Evolutionary conservation across 2,329 filamentous ascomycete species (phyloP), one percentile per base, ranked within the genome.

Genomic region (Aspergillus puulaauensis): DNA sequence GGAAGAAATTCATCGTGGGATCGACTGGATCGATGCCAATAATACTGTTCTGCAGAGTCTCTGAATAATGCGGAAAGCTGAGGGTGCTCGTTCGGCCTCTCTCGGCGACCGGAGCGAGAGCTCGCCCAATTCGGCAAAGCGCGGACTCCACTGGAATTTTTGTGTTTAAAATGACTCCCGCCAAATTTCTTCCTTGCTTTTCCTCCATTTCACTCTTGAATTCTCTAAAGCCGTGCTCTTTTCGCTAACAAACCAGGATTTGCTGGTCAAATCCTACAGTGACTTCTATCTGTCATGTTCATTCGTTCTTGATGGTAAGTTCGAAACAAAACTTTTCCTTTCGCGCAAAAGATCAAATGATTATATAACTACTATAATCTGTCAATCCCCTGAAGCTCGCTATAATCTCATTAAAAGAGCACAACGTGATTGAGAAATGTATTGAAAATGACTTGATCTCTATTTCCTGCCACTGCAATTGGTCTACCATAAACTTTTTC

Each of bases 371-470:
- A 76, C 75, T 66, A 76, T 80, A 86, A 90, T 91, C 88, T 91
- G 88, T 91, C 88, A 91, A 90, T 91, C 88, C 86, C 82, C 88
- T 89, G 87, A 90, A 79, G 78, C 78, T 78, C 73, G 66, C 19
- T 59, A 31, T 44, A 65, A 73, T 73, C 68, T 74, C 68, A 71
- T 61, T 54, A 67, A 67, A 37, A 60, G 73, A 73, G 73, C 69
- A 73, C 61, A 33, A 64, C 61, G 70, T 74, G 72, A 75, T 66
- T 76, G 75, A 77, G 74, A 76, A 77, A 75, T 63, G 74, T 77
- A 77, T 71, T 66, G 54, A 69, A 65, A 72, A 75, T 72, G 70
- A 73, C 54, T 66, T 52, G 62, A 62, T 57, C 61, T 57, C 61
- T 31, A 37, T 54, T 39, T 62, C 48, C 24, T 66, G 31, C 21